A percentile compares a stretch with the other conserved stretches of the same genome.
phyloP scores from a whole-genome alignment of 2,329 filamentous ascomycete genomes.

The Aspergillus neoniger region DNA sequence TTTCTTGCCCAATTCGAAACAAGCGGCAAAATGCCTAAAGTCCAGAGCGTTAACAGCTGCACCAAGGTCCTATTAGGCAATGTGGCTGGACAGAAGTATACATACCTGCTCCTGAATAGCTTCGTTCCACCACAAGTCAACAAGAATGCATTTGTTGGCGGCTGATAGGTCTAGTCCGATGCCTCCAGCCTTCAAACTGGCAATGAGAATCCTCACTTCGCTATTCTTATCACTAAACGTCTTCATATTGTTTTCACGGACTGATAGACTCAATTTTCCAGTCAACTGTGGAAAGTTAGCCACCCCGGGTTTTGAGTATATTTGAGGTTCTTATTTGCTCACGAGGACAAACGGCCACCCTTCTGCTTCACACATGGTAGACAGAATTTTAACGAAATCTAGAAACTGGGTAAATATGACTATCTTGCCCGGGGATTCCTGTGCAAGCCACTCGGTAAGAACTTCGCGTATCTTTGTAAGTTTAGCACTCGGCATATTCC shows the following conservation, averaged over 20 bases:
- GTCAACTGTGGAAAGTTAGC: constrained; percentile 39
- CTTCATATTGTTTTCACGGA: constrained; percentile 50
- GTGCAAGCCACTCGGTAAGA: constrained; percentile 43
- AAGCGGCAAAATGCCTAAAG: constrained; percentile 58
- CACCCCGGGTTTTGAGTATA: too few species aligned
- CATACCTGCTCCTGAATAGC: constrained; percentile 61
- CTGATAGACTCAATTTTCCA: constrained; percentile 50
- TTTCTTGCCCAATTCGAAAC: constrained; percentile 64
- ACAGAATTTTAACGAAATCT: constrained; percentile 55
- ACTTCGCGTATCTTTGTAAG: constrained; percentile 37
- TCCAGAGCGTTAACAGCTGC: background rate
- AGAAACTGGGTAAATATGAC: constrained; percentile 64
- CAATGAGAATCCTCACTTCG: constrained; percentile 53
- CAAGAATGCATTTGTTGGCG: constrained; percentile 59
- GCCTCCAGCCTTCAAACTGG: constrained; percentile 60
- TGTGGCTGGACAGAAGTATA: background rate
- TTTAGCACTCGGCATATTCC: constrained; percentile 44
- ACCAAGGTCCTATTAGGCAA: constrained; percentile 11
- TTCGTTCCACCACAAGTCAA: constrained; percentile 65
- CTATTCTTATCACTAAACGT: constrained; percentile 46
- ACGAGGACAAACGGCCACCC: constrained; percentile 45
- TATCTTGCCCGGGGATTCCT: constrained; percentile 55
- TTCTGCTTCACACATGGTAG: constrained; percentile 52
- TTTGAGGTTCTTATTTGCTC: background rate
- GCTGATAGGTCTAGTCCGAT: constrained; percentile 61